Percentiles rank a stretch among this genome's conserved stretches.
phyloP scores from a whole-genome alignment of 306 rosid genomes.

The Phaseolus lunatus region DNA sequence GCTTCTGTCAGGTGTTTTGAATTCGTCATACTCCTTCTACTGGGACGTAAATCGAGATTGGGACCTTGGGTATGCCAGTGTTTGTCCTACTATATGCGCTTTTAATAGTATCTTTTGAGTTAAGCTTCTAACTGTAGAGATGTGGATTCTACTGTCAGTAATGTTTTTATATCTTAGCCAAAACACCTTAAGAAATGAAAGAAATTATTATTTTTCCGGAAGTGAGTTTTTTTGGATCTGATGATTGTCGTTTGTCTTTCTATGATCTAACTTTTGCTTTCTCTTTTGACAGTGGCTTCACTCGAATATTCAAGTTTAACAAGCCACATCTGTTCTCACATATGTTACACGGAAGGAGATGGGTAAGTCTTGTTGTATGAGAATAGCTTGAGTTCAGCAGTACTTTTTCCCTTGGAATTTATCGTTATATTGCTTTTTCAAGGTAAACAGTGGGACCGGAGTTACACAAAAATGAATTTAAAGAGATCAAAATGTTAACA shows the following conservation, averaged over 20 bases:
- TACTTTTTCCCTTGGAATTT: constrained; percentile 21
- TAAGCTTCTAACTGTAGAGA: constrained; percentile 20
- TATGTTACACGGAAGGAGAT: constrained; percentile 72
- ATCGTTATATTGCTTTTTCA: background rate
- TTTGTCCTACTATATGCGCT: constrained; percentile 24
- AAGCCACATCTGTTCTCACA: constrained; percentile 64
- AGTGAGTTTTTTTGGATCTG: constrained; percentile 29
- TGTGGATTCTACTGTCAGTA: constrained; percentile 30
- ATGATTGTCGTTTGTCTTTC: constrained; percentile 4
- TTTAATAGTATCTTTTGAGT: constrained; percentile 37
- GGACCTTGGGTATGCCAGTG: constrained; percentile 83
- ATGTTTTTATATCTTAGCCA: constrained; percentile 36
- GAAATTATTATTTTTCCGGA: constrained; percentile 29
- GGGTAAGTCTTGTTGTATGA: constrained; percentile 66
- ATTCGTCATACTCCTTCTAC: constrained; percentile 94
- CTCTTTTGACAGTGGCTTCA: constrained; percentile 73
- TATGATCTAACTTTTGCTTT: constrained; percentile 42
- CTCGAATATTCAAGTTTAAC: constrained; percentile 89
- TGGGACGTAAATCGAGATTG: constrained; percentile 99
- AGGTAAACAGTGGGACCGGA: constrained; percentile 11
- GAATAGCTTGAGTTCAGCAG: constrained; percentile 18
- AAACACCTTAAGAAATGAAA: constrained; percentile 22
- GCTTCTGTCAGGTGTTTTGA: constrained; percentile 90
- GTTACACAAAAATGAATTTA: constrained; percentile 4
- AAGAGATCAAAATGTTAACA: constrained; percentile 19